Evolutionary conservation across 768 basidiomycete species (phyloP).

Genomic region (Calocybe cyanea): DNA sequence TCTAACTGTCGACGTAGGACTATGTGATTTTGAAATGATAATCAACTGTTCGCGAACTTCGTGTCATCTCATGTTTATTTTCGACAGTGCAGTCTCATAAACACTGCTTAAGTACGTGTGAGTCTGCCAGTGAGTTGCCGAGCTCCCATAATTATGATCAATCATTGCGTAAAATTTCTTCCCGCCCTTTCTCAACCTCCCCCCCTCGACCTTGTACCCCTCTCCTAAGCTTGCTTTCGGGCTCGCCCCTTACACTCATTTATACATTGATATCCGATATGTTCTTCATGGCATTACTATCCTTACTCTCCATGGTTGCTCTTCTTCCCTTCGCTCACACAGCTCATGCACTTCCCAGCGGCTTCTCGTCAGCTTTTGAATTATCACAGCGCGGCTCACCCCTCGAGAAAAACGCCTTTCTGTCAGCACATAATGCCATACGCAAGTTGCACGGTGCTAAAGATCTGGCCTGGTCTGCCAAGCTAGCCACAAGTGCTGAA

Average conservation of each 20-base stretch:
- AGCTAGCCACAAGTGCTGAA: conserved; percentile 44
- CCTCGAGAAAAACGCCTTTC: conserved; percentile 29
- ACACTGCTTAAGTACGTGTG: no score
- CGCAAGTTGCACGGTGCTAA: conserved; percentile 39
- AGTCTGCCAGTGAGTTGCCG: conserved; percentile 2
- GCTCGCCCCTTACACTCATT: conserved; percentile 36
- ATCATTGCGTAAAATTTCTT: conserved; percentile 8
- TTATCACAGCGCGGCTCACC: conserved; percentile 19
- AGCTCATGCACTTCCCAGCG: conserved; percentile 2
- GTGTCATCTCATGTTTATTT: no score
- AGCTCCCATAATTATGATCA: not conserved
- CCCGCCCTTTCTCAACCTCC: conserved; percentile 10
- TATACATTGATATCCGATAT: conserved; percentile 6
- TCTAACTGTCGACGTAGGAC: no score
- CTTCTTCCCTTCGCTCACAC: not conserved
- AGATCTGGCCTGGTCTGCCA: conserved; percentile 44
- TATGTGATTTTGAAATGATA: no score
- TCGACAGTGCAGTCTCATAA: no score
- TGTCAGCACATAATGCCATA: conserved; percentile 45
- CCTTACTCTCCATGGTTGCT: conserved; percentile 1
- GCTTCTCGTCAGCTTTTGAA: conserved; percentile 3
- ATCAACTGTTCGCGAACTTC: no score
- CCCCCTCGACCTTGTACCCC: conserved; percentile 7
- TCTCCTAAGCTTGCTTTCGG: conserved; percentile 19
- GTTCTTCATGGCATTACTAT: conserved; percentile 3